Evolutionary conservation across 176 grass and related monocot genomes (phyloP).

Genomic region (Paspalum vaginatum): DNA sequence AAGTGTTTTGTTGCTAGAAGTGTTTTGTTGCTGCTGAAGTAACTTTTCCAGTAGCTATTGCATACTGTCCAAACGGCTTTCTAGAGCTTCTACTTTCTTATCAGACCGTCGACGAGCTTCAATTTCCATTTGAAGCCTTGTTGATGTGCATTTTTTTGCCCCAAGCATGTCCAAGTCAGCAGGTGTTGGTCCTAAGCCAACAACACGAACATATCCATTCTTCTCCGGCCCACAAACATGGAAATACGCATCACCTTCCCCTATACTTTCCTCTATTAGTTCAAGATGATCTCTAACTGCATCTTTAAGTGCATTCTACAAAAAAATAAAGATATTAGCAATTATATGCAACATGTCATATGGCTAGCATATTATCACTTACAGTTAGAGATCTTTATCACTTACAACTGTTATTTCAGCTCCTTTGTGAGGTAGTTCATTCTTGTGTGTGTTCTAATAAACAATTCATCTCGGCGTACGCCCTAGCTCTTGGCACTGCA

Average conservation of each 20-base stretch:
- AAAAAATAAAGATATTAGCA: neutral
- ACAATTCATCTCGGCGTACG: constrained; percentile 8
- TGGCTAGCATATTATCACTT: neutral
- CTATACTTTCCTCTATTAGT: neutral
- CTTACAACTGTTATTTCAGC: constrained; percentile 11
- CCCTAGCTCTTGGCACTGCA: constrained; percentile 1
- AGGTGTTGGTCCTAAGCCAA: neutral
- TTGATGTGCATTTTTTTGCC: neutral
- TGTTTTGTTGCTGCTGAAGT: neutral
- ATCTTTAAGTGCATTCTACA: neutral
- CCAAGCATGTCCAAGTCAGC: neutral
- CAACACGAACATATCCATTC: constrained; percentile 19
- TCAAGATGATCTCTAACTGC: neutral
- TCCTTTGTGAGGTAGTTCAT: neutral
- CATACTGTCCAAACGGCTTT: neutral
- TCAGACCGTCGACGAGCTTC: neutral
- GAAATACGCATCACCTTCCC: constrained; percentile 9
- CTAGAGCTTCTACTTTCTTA: neutral
- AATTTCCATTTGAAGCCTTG: constrained; percentile 13
- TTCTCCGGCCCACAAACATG: neutral
- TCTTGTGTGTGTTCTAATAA: neutral
- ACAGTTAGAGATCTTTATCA: neutral
- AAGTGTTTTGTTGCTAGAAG: no score
- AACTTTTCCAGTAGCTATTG: neutral
- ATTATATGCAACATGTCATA: neutral